Evolutionary conservation across 768 basidiomycete genomes (phyloP), one percentile per base, ranked within the genome.

Genomic region (Pisolithus microcarpus): DNA sequence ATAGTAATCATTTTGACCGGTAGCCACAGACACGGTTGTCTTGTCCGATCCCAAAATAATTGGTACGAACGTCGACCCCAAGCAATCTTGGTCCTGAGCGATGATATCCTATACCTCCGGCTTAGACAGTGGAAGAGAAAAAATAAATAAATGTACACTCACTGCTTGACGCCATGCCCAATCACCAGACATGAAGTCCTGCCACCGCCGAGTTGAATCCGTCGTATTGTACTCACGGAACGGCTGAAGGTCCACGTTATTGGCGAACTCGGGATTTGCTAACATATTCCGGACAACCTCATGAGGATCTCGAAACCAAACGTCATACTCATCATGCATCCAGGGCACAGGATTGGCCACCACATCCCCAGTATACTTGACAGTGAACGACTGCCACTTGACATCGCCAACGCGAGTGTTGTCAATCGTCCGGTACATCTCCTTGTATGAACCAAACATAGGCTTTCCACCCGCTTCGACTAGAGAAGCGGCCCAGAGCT

Each of bases 21-120:
- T 61, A 8, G 55, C 57, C 11, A 61, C 52, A 4, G 58, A 60
- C 0, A 61, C 58, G 7, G 57, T 60, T 8, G 60, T 61, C 47
- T 61, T 61, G 50, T 61, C 60, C 24, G 54, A 58, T 5, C 58
- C 60, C n/a, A 58, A 46, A 28, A 61, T 52, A 9, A 55, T 50
- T 4, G 57, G 57, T 1, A 57, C 53, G 11, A 56, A 44, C 40
- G 50, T 54, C 1, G 54, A 47, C 1, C 58, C 57, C 15, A 58
- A 49, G 1, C 21, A 23, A 23, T 23, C 21, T 23, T 23, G 21
- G 21, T 23, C 21, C 21, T 23, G 21, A 23, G 21, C 21, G 4
- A 23, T 23, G 21, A 23, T 23, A 23, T 23, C 21, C 21, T 23
- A 23, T 23, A 23, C 21, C 21, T 23, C 21, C 21, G 21, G 21